These are phyloP conservation scores for Sclerotinia sclerotiorum DNA, from an alignment of 2,329 filamentous ascomycete species.

Conservation along the genomic window DNA sequence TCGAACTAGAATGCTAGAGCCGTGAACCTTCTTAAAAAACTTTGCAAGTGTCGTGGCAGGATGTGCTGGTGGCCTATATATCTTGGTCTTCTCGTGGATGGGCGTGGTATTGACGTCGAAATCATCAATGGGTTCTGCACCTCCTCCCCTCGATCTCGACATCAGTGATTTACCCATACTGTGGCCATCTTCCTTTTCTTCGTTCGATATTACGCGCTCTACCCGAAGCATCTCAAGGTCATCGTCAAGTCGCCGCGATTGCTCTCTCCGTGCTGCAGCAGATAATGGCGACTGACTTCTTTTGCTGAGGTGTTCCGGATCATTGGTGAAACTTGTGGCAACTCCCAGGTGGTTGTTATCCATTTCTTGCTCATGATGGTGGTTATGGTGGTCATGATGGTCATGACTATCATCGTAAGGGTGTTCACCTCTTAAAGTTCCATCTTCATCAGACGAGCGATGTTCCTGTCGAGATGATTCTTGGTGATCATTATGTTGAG, in stretches of 20 bases:
- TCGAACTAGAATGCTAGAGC: conserved; percentile 64
- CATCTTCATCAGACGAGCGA: conserved; percentile 40
- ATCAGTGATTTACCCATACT: conserved; percentile 39
- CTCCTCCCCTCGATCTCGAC: conserved; percentile 50
- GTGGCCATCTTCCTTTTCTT: conserved; percentile 35
- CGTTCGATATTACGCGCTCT: conserved; percentile 54
- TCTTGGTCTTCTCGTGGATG: conserved; percentile 63
- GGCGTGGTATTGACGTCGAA: conserved; percentile 56
- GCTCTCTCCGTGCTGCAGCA: conserved; percentile 57
- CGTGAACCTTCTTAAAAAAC: conserved; percentile 64
- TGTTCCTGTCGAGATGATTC: conserved; percentile 24
- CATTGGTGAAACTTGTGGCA: conserved; percentile 45
- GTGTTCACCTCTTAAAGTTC: conserved; percentile 36
- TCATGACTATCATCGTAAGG: background rate
- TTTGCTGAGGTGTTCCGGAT: conserved; percentile 33
- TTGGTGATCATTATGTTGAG: conserved; percentile 4
- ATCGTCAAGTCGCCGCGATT: conserved; percentile 62
- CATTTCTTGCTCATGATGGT: conserved; percentile 22
- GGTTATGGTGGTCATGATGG: conserved; percentile 24
- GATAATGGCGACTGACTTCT: conserved; percentile 43
- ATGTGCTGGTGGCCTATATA: conserved; percentile 64
- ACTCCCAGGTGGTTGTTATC: conserved; percentile 49
- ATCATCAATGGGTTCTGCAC: conserved; percentile 59
- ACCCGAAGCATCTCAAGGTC: conserved; percentile 64
- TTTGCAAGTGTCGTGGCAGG: conserved; percentile 61